These are phyloP conservation scores for Ilyonectria mors-panacis DNA, from an alignment of 2,329 filamentous ascomycete genomes.

Conservation along the genomic window DNA sequence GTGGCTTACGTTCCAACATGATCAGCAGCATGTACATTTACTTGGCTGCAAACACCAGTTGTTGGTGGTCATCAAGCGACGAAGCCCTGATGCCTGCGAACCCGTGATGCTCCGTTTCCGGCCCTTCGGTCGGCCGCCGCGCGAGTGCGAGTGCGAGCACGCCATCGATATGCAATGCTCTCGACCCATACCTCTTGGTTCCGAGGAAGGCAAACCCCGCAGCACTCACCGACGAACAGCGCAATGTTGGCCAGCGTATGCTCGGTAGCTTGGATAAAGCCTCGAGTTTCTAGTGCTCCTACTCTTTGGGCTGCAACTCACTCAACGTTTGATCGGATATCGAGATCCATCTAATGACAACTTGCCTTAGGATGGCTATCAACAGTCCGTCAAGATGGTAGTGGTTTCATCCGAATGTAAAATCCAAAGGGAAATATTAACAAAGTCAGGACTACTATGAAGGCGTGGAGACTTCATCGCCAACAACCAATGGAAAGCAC, in stretches of 20 bases:
- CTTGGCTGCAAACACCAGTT: not conserved
- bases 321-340: constrained; percentile 1
- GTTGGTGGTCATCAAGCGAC: not conserved
- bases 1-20: not conserved
- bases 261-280: constrained; percentile 1
- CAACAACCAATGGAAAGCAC: constrained; percentile 2
- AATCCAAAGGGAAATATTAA: not conserved
- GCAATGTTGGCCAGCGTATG: not conserved
- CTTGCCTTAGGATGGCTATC: not conserved
- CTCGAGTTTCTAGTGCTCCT: not conserved
- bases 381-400: constrained; percentile 4
- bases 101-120: not conserved
- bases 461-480: constrained; percentile 1
- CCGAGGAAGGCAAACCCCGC: not conserved
- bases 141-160: constrained; percentile 1
- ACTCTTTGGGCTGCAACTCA: not conserved
- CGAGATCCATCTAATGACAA: not conserved
- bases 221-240: not conserved
- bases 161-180: constrained; percentile 5
- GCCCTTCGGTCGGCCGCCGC: not conserved
- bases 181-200: not conserved
- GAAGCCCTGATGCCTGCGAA: constrained; percentile 2
- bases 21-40: constrained; percentile 3
- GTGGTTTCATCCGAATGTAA: constrained; percentile 1
- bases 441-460: not conserved